Conservation (phyloP, 2,329 filamentous ascomycete genomes). For the Claviceps fusiformis region DNA sequence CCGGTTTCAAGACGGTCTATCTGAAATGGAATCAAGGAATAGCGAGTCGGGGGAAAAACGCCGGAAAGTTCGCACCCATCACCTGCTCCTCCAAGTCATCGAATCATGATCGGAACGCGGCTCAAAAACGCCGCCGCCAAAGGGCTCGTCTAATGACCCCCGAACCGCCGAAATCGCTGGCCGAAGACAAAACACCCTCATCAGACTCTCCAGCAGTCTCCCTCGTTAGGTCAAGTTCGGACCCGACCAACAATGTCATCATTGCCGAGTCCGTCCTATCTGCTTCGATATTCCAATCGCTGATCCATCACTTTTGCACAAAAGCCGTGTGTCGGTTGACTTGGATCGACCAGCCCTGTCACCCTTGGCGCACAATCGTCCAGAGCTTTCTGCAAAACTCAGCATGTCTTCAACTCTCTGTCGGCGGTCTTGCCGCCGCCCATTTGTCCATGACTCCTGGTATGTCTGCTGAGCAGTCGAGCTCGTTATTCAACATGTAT, state of each 20-base stretch:
- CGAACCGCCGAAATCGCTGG: background rate
- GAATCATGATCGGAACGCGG: background rate
- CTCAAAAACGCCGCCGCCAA: background rate
- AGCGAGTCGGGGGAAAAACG: conserved; percentile 10
- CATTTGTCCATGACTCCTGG: conserved; percentile 5
- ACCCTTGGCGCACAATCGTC: conserved; percentile 9
- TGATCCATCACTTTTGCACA: conserved; percentile 10
- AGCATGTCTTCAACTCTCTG: conserved; percentile 8
- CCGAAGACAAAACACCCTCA: background rate
- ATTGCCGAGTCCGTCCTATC: background rate
- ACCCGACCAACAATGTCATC: background rate
- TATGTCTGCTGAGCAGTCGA: background rate
- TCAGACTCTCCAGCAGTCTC: background rate
- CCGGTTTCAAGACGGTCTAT: conserved; percentile 8
- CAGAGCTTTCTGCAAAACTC: conserved; percentile 6
- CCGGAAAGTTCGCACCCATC: conserved; percentile 7
- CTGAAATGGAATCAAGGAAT: conserved; percentile 12
- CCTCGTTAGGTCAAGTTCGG: background rate
- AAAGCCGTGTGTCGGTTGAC: conserved; percentile 10
- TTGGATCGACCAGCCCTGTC: conserved; percentile 11
- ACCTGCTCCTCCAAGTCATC: background rate
- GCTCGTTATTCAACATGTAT: background rate
- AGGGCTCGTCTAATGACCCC: background rate
- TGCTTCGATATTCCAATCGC: conserved; percentile 6
- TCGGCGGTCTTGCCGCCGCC: conserved; percentile 5